These are phyloP conservation scores for Tephrocybe rancida DNA, from an alignment of 768 basidiomycete species.

Conservation along the genomic window DNA sequence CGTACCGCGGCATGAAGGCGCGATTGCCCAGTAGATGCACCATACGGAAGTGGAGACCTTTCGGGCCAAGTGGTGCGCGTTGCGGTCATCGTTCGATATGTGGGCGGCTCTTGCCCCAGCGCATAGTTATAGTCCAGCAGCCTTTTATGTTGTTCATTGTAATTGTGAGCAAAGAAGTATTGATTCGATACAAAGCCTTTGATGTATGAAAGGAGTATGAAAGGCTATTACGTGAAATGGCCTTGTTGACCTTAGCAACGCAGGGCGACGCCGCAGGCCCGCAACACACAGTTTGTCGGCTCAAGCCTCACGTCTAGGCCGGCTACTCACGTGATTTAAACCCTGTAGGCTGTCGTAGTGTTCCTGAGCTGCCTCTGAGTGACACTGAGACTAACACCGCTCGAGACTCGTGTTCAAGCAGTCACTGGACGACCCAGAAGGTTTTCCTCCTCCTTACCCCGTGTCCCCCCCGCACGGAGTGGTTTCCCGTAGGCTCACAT, in stretches of 20 bases:
- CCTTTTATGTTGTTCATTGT: conserved; percentile 8
- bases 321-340: not conserved
- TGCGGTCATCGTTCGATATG: conserved; percentile 6
- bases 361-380: not conserved
- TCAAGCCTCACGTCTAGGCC: not conserved
- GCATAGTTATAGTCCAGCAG: not conserved
- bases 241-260: no score
- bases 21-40: not conserved
- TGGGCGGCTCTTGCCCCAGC: not conserved
- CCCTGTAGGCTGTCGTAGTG: not conserved
- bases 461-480: not conserved
- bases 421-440: no score
- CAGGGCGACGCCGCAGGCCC: no score
- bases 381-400: not conserved
- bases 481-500: conserved; percentile 1
- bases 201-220: no score
- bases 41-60: not conserved
- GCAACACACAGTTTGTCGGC: not conserved
- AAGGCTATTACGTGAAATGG: no score
- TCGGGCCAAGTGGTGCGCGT: not conserved
- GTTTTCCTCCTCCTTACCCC: no score
- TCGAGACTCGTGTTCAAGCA: no score
- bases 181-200: not conserved
- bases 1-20: not conserved
- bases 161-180: not conserved